Evolutionary conservation across 1,284 basidiomycete species (phyloP).

Genomic region (Cutaneotrichosporon curvatum): DNA sequence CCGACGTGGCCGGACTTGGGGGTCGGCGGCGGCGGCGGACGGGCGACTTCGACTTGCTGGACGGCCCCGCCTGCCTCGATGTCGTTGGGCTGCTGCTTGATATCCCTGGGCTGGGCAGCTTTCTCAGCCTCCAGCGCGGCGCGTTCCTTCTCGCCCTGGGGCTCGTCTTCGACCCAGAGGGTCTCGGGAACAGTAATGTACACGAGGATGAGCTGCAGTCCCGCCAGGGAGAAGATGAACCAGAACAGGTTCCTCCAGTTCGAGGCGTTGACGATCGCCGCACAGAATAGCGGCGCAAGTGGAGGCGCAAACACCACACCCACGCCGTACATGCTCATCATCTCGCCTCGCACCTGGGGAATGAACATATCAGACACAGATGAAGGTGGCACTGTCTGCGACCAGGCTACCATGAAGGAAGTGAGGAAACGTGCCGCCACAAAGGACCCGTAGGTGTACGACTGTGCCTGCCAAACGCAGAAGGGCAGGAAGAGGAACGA

Average conservation of each 20-base stretch:
- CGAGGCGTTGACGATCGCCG: constrained; percentile 27
- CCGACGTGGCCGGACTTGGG: constrained; percentile 16
- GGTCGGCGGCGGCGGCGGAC: neutral
- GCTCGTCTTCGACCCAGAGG: constrained; percentile 22
- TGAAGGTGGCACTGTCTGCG: constrained; percentile 29
- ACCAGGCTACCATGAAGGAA: constrained; percentile 21
- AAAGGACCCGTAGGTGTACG: constrained; percentile 22
- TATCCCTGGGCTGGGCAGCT: neutral
- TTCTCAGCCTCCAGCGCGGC: neutral
- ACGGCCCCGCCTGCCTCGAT: neutral
- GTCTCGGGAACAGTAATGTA: constrained; percentile 42
- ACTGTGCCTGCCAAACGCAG: constrained; percentile 36
- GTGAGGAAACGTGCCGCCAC: constrained; percentile 25
- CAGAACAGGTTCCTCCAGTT: constrained; percentile 37
- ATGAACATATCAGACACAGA: constrained; percentile 31
- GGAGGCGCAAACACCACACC: constrained; percentile 32
- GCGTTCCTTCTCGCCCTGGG: neutral
- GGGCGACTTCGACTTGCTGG: neutral
- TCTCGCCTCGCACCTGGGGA: constrained; percentile 36
- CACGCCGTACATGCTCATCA: constrained; percentile 33
- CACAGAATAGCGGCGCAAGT: constrained; percentile 38
- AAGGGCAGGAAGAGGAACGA: constrained; percentile 39
- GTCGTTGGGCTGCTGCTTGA: neutral
- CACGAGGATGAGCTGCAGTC: constrained; percentile 6
- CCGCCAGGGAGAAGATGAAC: constrained; percentile 32